phyloP scores from a whole-genome alignment of 805 yeast genomes.

The Kazachstania kunashirensis region DNA sequence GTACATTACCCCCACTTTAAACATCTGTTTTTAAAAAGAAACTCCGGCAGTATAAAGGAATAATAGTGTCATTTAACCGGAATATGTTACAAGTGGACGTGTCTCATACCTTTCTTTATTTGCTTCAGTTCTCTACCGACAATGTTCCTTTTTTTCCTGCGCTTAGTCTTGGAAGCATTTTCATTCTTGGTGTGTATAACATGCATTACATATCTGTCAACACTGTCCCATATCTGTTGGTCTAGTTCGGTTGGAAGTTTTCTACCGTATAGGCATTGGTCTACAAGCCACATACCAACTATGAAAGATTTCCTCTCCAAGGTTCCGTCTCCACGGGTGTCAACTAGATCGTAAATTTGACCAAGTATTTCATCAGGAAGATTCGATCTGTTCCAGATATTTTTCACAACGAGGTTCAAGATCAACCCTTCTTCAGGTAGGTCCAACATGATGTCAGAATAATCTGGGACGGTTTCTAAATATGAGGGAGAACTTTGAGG shows the following conservation, averaged over 20 bases:
- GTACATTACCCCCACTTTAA: too few relatives aligned
- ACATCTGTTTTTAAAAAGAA: too few relatives aligned
- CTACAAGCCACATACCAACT: constrained; percentile 97
- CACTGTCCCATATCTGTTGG: constrained; percentile 73
- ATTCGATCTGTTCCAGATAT: constrained; percentile 73
- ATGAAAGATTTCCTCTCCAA: constrained; percentile 73
- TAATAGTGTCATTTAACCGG: too few relatives aligned
- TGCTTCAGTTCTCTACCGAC: constrained; percentile 19
- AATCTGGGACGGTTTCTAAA: too few relatives aligned
- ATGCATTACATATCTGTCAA: constrained; percentile 27
- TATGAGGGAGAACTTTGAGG: too few relatives aligned
- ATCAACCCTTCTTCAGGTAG: constrained; percentile 29
- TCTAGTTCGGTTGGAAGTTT: constrained; percentile 69
- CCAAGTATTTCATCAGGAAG: constrained; percentile 55
- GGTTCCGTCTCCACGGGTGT: constrained; percentile 57
- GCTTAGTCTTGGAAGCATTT: constrained; percentile 11
- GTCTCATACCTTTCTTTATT: constrained; percentile 24
- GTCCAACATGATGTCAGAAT: constrained; percentile 3
- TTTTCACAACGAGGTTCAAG: constrained; percentile 49
- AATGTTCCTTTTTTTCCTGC: constrained; percentile 15
- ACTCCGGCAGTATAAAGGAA: too few relatives aligned
- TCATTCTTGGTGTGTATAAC: constrained; percentile 7
- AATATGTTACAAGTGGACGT: constrained; percentile 17
- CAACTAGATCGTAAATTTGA: constrained; percentile 67
- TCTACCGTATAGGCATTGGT: constrained; percentile 89